Conservation (phyloP, 805 yeast species). For the Zygosaccharomyces lentus region DNA sequence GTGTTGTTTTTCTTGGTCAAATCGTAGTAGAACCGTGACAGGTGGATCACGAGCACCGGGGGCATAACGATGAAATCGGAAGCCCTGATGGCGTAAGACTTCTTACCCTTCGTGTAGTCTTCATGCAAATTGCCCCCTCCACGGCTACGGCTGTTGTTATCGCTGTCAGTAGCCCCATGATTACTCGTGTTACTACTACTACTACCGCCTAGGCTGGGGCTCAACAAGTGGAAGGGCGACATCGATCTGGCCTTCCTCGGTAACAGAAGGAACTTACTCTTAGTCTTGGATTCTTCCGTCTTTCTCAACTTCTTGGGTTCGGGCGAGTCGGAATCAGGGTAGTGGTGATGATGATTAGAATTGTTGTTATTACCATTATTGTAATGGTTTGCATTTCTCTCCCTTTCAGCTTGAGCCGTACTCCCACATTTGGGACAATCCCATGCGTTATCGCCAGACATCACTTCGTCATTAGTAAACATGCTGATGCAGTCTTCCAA, state of each 20-base stretch:
- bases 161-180: constrained; percentile 12
- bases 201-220: constrained; percentile 1
- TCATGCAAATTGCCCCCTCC: constrained; percentile 68
- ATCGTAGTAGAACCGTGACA: constrained; percentile 68
- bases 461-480: constrained; percentile 59
- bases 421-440: constrained; percentile 66
- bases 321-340: constrained; percentile 1
- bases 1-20: constrained; percentile 51
- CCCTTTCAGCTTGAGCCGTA: constrained; percentile 2
- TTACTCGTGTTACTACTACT: constrained; percentile 30
- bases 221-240: constrained; percentile 15
- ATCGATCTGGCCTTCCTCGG: constrained; percentile 30
- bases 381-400: background rate
- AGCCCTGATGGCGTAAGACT: constrained; percentile 54
- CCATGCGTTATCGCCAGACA: constrained; percentile 78
- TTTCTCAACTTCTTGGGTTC: constrained; percentile 27
- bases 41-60: constrained; percentile 70
- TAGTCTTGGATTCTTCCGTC: constrained; percentile 19
- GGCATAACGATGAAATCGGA: constrained; percentile 78
- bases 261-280: constrained; percentile 23
- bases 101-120: constrained; percentile 30
- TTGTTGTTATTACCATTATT: background rate
- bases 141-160: constrained; percentile 37
- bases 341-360: background rate
- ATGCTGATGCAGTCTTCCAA: constrained; percentile 60